Base-by-base conservation (phyloP, 2,329 filamentous ascomycete species). In the Alternaria sp. region DNA sequence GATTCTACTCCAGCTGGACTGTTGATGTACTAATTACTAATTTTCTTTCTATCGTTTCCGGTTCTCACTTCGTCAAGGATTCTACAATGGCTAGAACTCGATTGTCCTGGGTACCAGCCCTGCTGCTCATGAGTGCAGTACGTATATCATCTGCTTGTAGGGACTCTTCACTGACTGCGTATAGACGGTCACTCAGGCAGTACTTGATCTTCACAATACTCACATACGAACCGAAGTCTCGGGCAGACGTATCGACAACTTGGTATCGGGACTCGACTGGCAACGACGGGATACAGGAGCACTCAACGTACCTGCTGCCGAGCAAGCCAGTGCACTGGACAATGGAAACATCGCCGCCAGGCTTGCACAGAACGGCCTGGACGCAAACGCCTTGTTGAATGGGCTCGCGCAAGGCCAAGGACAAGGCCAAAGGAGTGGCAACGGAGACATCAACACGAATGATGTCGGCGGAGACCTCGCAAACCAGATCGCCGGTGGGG, bases 11-110 rank as follows among this genome's bases (percentile, higher is more conserved):
- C 76, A 79, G 77, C 77, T 77, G 77, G 69, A 65, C 77, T 79
- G 77, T 75, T 73, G 54, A 73, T 70, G 62, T 74, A 69, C 67
- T 77, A 71, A 77, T 69, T 75, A 75, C 74, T 78, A 69, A 44
- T 54, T 54, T 40, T 57, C 59, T 54, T 45, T 59, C 58, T 36
- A 57, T 17, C 21, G 17, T 46, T 46, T 15, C 23, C 21, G 32
- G 15, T 50, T 57, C 11, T 40, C 21, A 1, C 19, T 28, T 36
- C 43, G 4, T 21, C 51, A 36, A 52, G 52, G 43, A 25, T 57
- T 28, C 45, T 65, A 72, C 40, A 15, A 80, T 80, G 77, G 74
- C 72, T 66, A 76, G 68, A 54, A 72, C 74, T 64, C 71, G 62
- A 44, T 67, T 66, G 21, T 67, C 67, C 8, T 69, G 71, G 69